Conservation (phyloP, 257 asterid genomes). For the Coffea canephora region DNA sequence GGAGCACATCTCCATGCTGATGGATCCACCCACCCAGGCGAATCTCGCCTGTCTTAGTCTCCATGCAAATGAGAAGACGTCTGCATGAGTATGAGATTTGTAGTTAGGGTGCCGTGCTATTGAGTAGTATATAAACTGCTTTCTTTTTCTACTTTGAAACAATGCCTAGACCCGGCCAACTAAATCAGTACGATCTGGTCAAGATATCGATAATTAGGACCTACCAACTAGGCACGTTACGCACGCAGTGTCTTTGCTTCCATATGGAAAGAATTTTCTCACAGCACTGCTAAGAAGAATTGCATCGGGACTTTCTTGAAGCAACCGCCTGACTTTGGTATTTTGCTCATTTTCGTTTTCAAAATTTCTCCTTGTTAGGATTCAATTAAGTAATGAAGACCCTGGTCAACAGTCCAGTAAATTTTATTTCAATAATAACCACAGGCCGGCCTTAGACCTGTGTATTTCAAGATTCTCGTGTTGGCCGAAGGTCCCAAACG, state of each 20-base stretch:
- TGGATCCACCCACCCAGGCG: not conserved
- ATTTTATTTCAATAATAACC: not conserved
- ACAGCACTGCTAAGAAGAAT: not conserved
- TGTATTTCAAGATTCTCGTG: no score
- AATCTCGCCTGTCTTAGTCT: not conserved
- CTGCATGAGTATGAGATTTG: not conserved
- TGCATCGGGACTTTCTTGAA: conserved; percentile 3
- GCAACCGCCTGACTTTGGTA: conserved; percentile 13
- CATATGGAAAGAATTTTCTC: not conserved
- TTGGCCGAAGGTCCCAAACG: no score
- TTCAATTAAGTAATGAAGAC: not conserved
- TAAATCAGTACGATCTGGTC: not conserved
- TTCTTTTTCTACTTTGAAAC: not conserved
- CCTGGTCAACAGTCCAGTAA: not conserved
- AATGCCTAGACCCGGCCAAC: not conserved
- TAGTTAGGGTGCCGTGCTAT: not conserved
- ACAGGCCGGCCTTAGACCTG: not conserved
- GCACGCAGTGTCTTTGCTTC: not conserved
- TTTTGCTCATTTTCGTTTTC: not conserved
- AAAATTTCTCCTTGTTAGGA: not conserved
- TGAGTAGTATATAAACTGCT: not conserved
- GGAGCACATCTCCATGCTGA: not conserved
- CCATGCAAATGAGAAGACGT: not conserved
- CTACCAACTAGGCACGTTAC: not conserved
- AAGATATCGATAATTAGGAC: not conserved